A percentile compares a stretch with the other conserved stretches of the same genome.
Evolutionary conservation across 1,139 yeast species (phyloP).

Genomic region (Arxiozyma bovina): DNA sequence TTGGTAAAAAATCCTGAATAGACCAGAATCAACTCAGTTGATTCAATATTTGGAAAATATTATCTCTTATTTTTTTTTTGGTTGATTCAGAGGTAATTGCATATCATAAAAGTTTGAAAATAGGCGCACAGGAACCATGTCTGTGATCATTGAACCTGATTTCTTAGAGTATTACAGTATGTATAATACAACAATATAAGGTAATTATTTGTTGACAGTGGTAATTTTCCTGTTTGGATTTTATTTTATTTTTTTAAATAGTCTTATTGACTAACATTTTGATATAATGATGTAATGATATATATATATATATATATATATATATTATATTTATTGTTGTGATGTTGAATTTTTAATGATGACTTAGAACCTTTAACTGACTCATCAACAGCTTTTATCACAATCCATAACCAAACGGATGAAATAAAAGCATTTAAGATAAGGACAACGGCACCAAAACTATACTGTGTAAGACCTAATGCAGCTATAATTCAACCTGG

Average conservation of each 20-base stretch:
- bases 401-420: slow-evolving; percentile 53
- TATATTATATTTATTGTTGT: not conserved
- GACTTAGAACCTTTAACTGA: slow-evolving; percentile 53
- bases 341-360: no score
- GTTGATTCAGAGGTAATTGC: no score
- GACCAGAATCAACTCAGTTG: no score
- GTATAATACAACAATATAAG: not conserved
- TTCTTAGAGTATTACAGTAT: slow-evolving; percentile 1
- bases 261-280: no score
- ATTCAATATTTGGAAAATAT: no score
- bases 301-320: not conserved
- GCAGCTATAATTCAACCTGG: slow-evolving; percentile 78
- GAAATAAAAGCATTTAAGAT: slow-evolving; percentile 77
- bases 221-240: no score
- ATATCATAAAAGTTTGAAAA: not conserved
- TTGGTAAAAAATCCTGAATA: no score
- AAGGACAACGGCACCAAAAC: slow-evolving; percentile 93
- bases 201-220: no score
- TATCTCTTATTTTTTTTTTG: no score
- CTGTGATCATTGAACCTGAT: slow-evolving; percentile 1
- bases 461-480: slow-evolving; percentile 92
- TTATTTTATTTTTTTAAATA: no score
- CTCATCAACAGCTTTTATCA: slow-evolving; percentile 58
- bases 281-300: no score
- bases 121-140: not conserved